Base-by-base conservation (phyloP, 306 rosid species). In the Cyamopsis tetragonoloba region DNA sequence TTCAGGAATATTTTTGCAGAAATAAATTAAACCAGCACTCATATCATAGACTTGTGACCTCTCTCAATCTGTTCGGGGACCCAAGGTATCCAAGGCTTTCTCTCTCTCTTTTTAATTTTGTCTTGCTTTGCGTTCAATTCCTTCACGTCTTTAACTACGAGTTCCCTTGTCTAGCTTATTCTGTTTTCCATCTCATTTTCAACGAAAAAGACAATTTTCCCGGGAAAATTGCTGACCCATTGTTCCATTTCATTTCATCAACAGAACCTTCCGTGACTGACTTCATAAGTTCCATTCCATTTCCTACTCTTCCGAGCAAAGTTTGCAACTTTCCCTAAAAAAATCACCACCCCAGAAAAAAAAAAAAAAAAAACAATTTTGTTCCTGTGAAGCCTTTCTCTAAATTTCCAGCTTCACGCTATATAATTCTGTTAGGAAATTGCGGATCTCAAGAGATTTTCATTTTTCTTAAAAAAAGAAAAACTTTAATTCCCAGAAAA, bases 31-130 rank as follows among this genome's bases (percentile, higher is more conserved):
- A n/a, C 35, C 26, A 68, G 50, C 35, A 62, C 1, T 19, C 3
- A 4, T 43, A 18, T 5, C 31, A 12, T 17, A 67, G 39, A 39
- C 2, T 39, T 59, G 62, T 42, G 10, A 38, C 27, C 60, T 20
- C 35, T 4, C 28, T 68, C 57, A 42, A 51, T 68, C 34, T 30
- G 23, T 49, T 46, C 44, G 71, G 72, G 78, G 75, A 24, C 78
- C 71, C 12, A 20, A 74, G 82, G 86, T 59, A 82, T 80, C 68
- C 68, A 1, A 34, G 7, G 55, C 60, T 14, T 26, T 31, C 34
- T 32, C 12, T 38, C 3, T 11, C 15, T 47, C 3, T 10, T 20
- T n/a, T 32, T 24, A 3, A 17, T 38, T 19, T 37, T 65, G 13
- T 44, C 32, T 42, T 8, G 18, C n/a, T 48, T 17, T 62, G 6